Evolutionary conservation across 225 moss, liverwort and hornwort species (phyloP), one percentile per base, ranked within the genome.

Genomic region (Sphagnum tenellum): DNA sequence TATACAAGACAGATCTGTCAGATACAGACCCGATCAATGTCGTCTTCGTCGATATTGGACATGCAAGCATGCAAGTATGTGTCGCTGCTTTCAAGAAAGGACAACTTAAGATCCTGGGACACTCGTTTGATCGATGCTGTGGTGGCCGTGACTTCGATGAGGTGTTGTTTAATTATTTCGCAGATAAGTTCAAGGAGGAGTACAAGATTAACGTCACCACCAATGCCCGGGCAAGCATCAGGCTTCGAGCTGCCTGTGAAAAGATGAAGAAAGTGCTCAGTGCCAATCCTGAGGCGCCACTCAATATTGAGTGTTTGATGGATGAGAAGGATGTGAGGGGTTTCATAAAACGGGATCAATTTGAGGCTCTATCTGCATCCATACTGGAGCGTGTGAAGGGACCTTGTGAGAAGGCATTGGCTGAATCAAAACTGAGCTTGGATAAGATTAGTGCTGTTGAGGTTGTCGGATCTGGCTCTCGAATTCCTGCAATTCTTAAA

Each of bases 141-240:
- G 93, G 93, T n/a, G 98, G 98, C 3, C 85, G 98, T 47, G 98
- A 93, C 74, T 98, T 98, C 69, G 98, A 98, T 3, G 98, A 98
- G 82, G 93, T 90, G 29, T 72, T 98, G 57, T 98, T 85, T 55
- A 83, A 87, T 4, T 80, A 98, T 75, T 98, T 98, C 59, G 86
- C 89, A 1, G 75, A 70, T 44, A 93, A 89, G 86, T 98, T 98
- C 69, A 69, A 66, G 56, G 90, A 84, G 9, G 98, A 98, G 68
- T 85, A 83, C 53, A 98, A 98, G 80, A 93, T 98, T 0, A 89
- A 98, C 63, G 77, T 90, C 48, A 59, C 53, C 8, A 80, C 87
- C 5, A 93, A 89, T 65, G 69, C 89, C 7, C 82, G 93, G 44
- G 93, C 98, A 6, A 73, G 93, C 49, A 83, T 83, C 2, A 76